These are phyloP conservation scores for Solanum lycopersicoides DNA, from an alignment of 257 asterid genomes.

Conservation along the genomic window DNA sequence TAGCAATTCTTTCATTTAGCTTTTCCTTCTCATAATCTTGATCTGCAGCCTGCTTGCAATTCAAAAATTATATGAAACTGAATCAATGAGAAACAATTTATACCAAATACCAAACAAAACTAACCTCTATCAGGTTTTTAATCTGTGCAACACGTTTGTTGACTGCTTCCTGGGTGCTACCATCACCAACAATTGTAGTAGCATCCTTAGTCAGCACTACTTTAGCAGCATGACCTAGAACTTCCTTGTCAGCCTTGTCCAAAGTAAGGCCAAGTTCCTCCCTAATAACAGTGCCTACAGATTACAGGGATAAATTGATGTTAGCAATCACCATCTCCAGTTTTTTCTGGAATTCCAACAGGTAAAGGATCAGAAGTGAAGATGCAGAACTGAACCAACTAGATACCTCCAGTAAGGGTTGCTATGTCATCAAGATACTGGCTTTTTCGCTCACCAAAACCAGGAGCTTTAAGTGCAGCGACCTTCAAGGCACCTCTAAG, in stretches of 20 bases:
- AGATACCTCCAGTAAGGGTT: constrained; percentile 77
- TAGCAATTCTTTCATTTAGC: constrained; percentile 84
- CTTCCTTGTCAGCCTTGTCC: constrained; percentile 88
- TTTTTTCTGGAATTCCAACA: background rate
- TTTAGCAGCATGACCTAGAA: constrained; percentile 93
- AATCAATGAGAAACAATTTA: background rate
- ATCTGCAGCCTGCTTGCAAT: constrained; percentile 55
- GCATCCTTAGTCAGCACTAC: constrained; percentile 83
- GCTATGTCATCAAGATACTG: constrained; percentile 99
- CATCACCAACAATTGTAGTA: constrained; percentile 95
- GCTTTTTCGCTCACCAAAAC: constrained; percentile 93
- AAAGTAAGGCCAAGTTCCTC: constrained; percentile 80
- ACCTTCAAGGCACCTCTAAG: constrained; percentile 89
- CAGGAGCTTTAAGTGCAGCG: constrained; percentile 99
- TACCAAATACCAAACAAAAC: background rate
- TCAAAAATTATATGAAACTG: background rate
- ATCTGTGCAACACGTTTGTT: constrained; percentile 80
- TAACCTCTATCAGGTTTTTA: constrained; percentile 76
- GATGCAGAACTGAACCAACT: background rate
- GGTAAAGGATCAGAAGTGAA: background rate
- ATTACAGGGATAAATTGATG: background rate
- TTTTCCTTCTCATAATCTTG: constrained; percentile 94
- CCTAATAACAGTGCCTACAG: constrained; percentile 84
- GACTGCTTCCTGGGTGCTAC: constrained; percentile 87
- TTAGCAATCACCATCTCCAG: background rate